Base-by-base conservation (phyloP, 2,329 filamentous ascomycete genomes). In the Pseudocercospora cruenta region DNA sequence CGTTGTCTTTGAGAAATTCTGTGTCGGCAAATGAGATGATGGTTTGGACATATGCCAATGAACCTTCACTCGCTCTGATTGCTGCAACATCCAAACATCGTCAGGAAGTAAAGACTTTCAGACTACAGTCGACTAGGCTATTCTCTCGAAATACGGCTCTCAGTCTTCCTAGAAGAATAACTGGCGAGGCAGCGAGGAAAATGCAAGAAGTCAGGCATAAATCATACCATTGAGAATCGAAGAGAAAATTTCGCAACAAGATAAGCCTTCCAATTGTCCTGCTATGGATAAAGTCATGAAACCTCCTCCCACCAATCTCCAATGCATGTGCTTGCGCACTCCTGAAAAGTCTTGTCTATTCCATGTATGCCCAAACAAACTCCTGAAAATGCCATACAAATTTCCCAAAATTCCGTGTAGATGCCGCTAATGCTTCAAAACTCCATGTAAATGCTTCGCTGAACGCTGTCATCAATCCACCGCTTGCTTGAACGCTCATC, bases 1-100 rank as follows among this genome's bases (percentile, higher is more conserved):
- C 0, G 94, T 99, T 22, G 94, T 99, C 3, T 99, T 99, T 81
- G 94, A 98, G 79, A 98, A 96, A 92, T 81, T 81, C 65, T 81
- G 79, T 63, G 79, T 81, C 3, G 79, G 79, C 9, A 80, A 81
- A 68, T 81, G n/a, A n/a, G n/a, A n/a, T n/a, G n/a, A n/a, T n/a
- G n/a, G n/a, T n/a, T n/a, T n/a, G n/a, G n/a, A n/a, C n/a, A n/a
- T n/a, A n/a, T n/a, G n/a, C n/a, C n/a, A n/a, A n/a, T n/a, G n/a
- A n/a, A n/a, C n/a, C n/a, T n/a, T n/a, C n/a, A n/a, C n/a, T n/a
- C n/a, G n/a, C n/a, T n/a, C n/a, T n/a, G n/a, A n/a, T n/a, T n/a
- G n/a, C n/a, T n/a, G n/a, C n/a, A n/a, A n/a, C n/a, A n/a, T n/a
- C n/a, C n/a, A n/a, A n/a, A n/a, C n/a, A n/a, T n/a, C n/a, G n/a